A percentile compares a stretch with the other conserved stretches of the same genome.
Conservation (phyloP, 805 yeast species). For the Nakazawaea populi region DNA sequence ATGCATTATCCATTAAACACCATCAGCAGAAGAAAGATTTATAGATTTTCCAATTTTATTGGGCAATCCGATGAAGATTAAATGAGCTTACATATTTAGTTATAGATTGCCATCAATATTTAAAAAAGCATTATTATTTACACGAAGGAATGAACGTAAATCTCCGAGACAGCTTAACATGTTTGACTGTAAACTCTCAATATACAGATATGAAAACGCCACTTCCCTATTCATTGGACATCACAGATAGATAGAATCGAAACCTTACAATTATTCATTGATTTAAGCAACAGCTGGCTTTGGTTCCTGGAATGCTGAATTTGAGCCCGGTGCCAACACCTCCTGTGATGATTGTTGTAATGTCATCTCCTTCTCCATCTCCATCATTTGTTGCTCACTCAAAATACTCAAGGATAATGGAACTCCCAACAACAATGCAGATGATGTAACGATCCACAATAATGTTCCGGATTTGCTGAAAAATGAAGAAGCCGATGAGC, state of each 20-base stretch:
- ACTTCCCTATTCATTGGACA: neutral
- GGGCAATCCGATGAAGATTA: too few relatives aligned
- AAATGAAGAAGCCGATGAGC: slow-evolving; percentile 38
- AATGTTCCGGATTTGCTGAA: slow-evolving; percentile 63
- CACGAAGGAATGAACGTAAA: neutral
- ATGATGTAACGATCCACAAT: slow-evolving; percentile 82
- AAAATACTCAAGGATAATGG: slow-evolving; percentile 87
- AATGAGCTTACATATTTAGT: too few relatives aligned
- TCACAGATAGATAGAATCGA: neutral
- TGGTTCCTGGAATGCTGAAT: slow-evolving; percentile 30
- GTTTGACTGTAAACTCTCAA: neutral
- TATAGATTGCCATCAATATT: too few relatives aligned
- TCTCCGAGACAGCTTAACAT: too few relatives aligned
- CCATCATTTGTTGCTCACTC: slow-evolving; percentile 89
- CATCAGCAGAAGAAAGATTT: slow-evolving; percentile 39
- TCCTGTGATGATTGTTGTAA: slow-evolving; percentile 75
- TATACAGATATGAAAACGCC: neutral
- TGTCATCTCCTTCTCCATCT: slow-evolving; percentile 88
- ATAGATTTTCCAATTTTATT: neutral
- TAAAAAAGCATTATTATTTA: neutral
- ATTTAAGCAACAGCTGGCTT: slow-evolving; percentile 12
- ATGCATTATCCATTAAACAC: slow-evolving; percentile 79
- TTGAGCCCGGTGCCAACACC: slow-evolving; percentile 64
- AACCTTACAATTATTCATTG: too few relatives aligned
- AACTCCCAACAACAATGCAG: slow-evolving; percentile 82